Conservation (phyloP, 1,284 basidiomycete species). For the Microstroma glucosiphilum region DNA sequence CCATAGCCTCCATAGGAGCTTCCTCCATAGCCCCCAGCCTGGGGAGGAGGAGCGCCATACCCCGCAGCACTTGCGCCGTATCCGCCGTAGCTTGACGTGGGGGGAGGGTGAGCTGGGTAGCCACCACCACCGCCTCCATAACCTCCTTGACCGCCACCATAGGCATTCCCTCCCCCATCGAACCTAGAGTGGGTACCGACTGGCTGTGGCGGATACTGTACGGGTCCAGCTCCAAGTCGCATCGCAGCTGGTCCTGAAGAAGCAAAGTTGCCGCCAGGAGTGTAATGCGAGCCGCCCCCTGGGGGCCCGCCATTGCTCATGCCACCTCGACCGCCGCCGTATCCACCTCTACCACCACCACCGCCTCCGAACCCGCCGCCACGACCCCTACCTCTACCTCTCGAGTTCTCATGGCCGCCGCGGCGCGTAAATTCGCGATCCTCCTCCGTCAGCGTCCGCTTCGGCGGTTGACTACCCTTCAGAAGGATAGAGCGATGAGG, state of each 20-base stretch:
- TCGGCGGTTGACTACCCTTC: constrained; percentile 64
- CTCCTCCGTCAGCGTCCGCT: constrained; percentile 62
- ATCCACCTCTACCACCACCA: constrained; percentile 21
- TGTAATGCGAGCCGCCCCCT: neutral
- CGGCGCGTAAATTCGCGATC: constrained; percentile 67
- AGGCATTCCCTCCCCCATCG: constrained; percentile 1
- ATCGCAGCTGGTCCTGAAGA: neutral
- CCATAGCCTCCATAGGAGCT: constrained; percentile 15
- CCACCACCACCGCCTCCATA: constrained; percentile 3
- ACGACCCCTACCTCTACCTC: constrained; percentile 51
- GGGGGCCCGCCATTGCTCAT: constrained; percentile 11
- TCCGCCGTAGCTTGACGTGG: constrained; percentile 21
- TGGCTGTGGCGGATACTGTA: neutral
- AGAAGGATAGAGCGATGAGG: constrained; percentile 82
- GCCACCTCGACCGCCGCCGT: constrained; percentile 7
- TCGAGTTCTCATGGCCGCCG: constrained; percentile 50
- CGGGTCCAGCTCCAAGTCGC: neutral
- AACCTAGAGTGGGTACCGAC: neutral
- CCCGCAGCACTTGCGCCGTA: constrained; percentile 2
- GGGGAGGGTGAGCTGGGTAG: neutral
- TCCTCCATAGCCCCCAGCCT: constrained; percentile 10
- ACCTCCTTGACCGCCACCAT: neutral
- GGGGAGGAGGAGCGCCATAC: constrained; percentile 11
- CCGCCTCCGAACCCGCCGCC: constrained; percentile 30
- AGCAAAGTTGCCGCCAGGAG: neutral